Conservation (phyloP, 371 early-diverging fungal species). For the Vairimorpha ceranae region DNA sequence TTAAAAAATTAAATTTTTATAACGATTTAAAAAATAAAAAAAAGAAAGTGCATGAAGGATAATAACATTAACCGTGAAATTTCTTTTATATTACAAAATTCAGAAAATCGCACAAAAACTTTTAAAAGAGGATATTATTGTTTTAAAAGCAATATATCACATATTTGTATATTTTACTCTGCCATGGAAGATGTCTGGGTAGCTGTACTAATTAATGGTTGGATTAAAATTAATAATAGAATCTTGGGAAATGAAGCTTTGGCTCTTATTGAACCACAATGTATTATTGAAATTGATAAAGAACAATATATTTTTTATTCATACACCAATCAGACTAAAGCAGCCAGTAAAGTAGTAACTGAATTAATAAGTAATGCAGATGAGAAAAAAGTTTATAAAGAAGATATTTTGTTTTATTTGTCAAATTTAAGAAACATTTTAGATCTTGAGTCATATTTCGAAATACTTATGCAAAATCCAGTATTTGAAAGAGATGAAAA, state of each 20-base stretch:
- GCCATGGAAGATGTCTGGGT: not conserved
- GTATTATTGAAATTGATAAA: not conserved
- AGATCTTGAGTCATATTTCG: not conserved
- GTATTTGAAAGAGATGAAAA: not conserved
- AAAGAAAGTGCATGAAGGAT: not conserved
- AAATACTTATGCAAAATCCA: not conserved
- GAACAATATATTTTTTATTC: not conserved
- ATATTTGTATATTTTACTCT: slow-evolving; percentile 6
- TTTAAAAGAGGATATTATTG: not conserved
- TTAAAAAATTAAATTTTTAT: too few relatives aligned
- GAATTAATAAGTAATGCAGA: not conserved
- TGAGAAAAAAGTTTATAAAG: not conserved
- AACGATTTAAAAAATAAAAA: slow-evolving; percentile 1
- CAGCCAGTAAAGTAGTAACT: not conserved
- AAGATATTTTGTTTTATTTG: not conserved
- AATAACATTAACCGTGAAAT: not conserved
- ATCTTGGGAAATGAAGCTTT: not conserved
- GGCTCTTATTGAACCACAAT: not conserved
- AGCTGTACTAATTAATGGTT: not conserved
- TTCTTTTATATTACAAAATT: not conserved
- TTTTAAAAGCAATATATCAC: not conserved
- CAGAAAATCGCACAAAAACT: not conserved
- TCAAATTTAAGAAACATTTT: not conserved
- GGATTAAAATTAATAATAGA: slow-evolving; percentile 4
- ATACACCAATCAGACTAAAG: not conserved